These are phyloP conservation scores for Acmispon strigosus DNA, from an alignment of 306 rosid genomes.

Conservation along the genomic window DNA sequence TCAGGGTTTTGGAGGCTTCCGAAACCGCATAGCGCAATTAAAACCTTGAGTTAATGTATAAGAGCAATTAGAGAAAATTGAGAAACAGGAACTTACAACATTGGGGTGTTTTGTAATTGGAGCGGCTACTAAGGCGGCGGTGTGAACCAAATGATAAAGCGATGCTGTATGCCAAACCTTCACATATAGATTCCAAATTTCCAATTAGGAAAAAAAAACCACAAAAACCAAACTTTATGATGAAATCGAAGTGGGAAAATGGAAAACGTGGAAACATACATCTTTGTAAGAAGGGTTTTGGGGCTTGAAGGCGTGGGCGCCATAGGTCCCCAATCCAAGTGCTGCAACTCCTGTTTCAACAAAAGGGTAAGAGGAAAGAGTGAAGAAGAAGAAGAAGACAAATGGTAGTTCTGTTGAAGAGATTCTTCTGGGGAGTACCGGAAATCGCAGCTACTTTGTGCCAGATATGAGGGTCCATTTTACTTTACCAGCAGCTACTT, in stretches of 20 bases:
- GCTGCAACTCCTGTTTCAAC: slow-evolving; percentile 70
- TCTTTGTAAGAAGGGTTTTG: slow-evolving; percentile 72
- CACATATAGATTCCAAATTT: not conserved
- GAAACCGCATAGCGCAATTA: too few relatives aligned
- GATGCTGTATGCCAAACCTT: slow-evolving; percentile 98
- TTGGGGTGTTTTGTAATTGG: slow-evolving; percentile 70
- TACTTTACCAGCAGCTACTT: not conserved
- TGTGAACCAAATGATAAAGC: slow-evolving; percentile 90
- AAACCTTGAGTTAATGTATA: too few relatives aligned
- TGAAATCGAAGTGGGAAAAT: slow-evolving; percentile 1
- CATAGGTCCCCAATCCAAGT: slow-evolving; percentile 85
- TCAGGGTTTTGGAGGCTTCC: too few relatives aligned
- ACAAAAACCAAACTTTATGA: not conserved
- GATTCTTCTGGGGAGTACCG: slow-evolving; percentile 30
- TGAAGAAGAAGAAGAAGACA: not conserved
- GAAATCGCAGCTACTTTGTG: slow-evolving; percentile 88
- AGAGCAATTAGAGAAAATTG: not conserved
- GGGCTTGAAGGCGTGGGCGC: slow-evolving; percentile 84
- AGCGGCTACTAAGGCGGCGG: slow-evolving; percentile 77
- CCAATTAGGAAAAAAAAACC: not conserved
- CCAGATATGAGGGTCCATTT: slow-evolving; percentile 70
- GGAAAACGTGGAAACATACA: slow-evolving; percentile 21
- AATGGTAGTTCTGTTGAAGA: not conserved
- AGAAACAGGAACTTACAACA: slow-evolving; percentile 48
- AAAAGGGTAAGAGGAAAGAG: not conserved